Evolutionary conservation across 2,329 filamentous ascomycete genomes (phyloP), one percentile per base, ranked within the genome.

Genomic region (Huntiella bhutanensis): DNA sequence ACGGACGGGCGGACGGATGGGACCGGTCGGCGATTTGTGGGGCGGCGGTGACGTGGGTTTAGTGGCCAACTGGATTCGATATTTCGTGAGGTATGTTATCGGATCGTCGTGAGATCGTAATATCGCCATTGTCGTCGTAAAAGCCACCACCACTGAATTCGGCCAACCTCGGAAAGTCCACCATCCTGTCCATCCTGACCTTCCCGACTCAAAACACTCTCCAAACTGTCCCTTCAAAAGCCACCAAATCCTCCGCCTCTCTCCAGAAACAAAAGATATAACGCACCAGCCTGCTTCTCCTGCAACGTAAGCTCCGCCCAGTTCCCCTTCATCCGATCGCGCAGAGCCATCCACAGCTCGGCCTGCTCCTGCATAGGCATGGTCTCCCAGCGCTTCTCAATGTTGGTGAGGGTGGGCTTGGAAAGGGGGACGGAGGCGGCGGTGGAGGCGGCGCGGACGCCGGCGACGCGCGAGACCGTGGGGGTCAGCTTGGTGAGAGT

Each of bases 311-410:
- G 71, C 61, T 96, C 85, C 61, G 80, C 76, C 91, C 91, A 98
- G 71, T 85, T 86, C 58, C 75, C 78, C 82, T 94, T 95, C 91
- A 98, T 98, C 61, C 91, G 82, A 70, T 98, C 91, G 66, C 91
- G 78, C 65, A 98, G 73, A 57, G 82, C 73, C 91, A 98, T 98
- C 91, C 91, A 98, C 58, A 98, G 72, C 62, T 98, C 91, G 55
- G 91, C 91, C 77, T 98, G 91, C 76, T 98, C 91, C 73, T 94
- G 86, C 54, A 91, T 85, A 50, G 88, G 87, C 83, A 96, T 87
- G 53, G 71, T 76, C 72, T 98, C 91, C 91, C 91, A 98, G 71
- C 91, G 76, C 80, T 94, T 95, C 79, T 98, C 91, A 61, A 98
- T 96, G 69, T 93, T 86, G 66, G 85, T 83, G 60, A 98, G 77